Evolutionary conservation across 2,329 filamentous ascomycete genomes (phyloP).

Genomic region (Cordyceps cateniannulata): DNA sequence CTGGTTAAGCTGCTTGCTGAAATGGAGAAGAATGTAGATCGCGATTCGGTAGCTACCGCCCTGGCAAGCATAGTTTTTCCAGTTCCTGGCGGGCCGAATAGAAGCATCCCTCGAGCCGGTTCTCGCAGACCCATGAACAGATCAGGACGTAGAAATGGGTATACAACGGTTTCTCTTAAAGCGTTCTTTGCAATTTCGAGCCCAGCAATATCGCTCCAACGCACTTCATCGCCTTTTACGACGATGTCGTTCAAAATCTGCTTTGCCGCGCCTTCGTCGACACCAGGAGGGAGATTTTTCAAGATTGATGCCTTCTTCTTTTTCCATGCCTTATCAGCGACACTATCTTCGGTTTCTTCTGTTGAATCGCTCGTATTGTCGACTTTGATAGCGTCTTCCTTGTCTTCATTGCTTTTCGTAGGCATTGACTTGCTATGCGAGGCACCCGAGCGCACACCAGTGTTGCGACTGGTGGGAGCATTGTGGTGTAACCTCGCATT

Average conservation of each 20-base stretch:
- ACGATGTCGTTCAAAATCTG: slow-evolving; percentile 97
- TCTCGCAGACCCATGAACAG: slow-evolving; percentile 93
- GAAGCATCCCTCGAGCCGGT: slow-evolving; percentile 86
- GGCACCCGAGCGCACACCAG: neutral
- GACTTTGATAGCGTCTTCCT: slow-evolving; percentile 29
- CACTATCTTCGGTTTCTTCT: slow-evolving; percentile 34
- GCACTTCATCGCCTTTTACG: slow-evolving; percentile 87
- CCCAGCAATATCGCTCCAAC: slow-evolving; percentile 90
- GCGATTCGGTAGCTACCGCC: slow-evolving; percentile 89
- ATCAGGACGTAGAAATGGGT: slow-evolving; percentile 91
- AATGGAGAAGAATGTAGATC: slow-evolving; percentile 94
- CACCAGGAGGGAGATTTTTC: slow-evolving; percentile 71
- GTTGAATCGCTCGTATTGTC: slow-evolving; percentile 42
- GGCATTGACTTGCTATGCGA: neutral
- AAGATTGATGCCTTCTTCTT: slow-evolving; percentile 58
- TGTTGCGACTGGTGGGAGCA: neutral
- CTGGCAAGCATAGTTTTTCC: slow-evolving; percentile 97
- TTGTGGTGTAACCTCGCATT: slow-evolving; percentile 5
- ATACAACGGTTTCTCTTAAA: slow-evolving; percentile 91
- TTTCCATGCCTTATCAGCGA: slow-evolving; percentile 49
- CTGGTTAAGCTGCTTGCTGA: slow-evolving; percentile 90
- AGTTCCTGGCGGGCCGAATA: slow-evolving; percentile 96
- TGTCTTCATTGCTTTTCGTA: slow-evolving; percentile 27
- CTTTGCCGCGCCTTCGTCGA: slow-evolving; percentile 76
- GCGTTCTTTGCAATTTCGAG: slow-evolving; percentile 86